Percentiles rank a stretch among this genome's conserved stretches.
Conservation (phyloP, 1,284 basidiomycete genomes). For the Malassezia pachydermatis region DNA sequence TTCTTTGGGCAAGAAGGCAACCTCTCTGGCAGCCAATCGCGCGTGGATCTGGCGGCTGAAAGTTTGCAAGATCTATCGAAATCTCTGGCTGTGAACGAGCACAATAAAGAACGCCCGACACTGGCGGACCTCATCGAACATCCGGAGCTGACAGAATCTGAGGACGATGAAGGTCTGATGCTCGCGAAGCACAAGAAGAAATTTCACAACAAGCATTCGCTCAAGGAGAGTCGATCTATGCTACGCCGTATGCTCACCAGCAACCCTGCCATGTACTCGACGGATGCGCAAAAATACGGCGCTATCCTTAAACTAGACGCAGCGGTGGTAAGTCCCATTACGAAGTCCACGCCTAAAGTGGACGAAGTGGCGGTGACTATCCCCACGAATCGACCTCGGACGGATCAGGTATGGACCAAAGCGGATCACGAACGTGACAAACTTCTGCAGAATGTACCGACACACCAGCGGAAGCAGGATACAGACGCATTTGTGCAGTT, state of each 20-base stretch:
- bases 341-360: background rate
- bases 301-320: no score
- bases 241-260: constrained; percentile 2
- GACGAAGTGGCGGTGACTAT: no score
- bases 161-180: background rate
- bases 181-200: background rate
- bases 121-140: constrained; percentile 5
- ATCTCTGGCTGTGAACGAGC: background rate
- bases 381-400: no score
- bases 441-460: constrained; percentile 40
- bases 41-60: constrained; percentile 2
- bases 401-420: constrained; percentile 15
- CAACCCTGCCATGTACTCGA: constrained; percentile 7
- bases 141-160: background rate
- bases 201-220: background rate
- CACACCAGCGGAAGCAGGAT: constrained; percentile 34
- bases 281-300: background rate
- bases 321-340: background rate
- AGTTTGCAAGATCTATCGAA: constrained; percentile 6
- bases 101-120: background rate
- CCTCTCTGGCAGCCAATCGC: background rate
- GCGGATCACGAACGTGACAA: constrained; percentile 33
- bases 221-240: background rate
- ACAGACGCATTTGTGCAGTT: constrained; percentile 32
- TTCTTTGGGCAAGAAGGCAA: background rate